Conservation (phyloP, 1,284 basidiomycete genomes). For the Phaffia rhodozyma region DNA sequence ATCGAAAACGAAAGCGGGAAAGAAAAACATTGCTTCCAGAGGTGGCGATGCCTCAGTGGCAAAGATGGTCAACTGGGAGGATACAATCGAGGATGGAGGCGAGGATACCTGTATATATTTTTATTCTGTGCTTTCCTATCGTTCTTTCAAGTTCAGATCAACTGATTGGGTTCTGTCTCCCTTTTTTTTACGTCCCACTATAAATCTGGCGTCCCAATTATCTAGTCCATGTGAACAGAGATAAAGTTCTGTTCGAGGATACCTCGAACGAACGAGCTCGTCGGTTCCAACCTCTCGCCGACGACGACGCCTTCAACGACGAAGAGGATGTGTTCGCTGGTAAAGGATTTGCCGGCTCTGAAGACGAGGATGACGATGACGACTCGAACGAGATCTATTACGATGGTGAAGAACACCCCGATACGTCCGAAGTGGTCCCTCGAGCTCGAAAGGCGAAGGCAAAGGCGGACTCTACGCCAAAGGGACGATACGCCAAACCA, state of each 20-base stretch:
- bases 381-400: conserved; percentile 34
- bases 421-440: conserved; percentile 23
- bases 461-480: conserved; percentile 29
- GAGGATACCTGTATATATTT: conserved; percentile 35
- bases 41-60: conserved; percentile 25
- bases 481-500: conserved; percentile 35
- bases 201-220: background rate
- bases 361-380: conserved; percentile 27
- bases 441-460: conserved; percentile 37
- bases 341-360: conserved; percentile 41
- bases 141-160: background rate
- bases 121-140: background rate
- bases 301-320: conserved; percentile 39
- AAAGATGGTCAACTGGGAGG: conserved; percentile 34
- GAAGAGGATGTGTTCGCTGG: conserved; percentile 66
- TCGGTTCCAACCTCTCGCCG: conserved; percentile 29
- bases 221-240: conserved; percentile 42
- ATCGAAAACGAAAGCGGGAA: too few relatives aligned
- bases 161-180: background rate
- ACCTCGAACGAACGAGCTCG: conserved; percentile 7
- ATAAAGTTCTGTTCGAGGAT: conserved; percentile 64
- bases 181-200: background rate
- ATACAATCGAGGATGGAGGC: conserved; percentile 35
- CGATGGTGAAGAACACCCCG: conserved; percentile 34
- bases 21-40: too few relatives aligned